A percentile compares a stretch with the other conserved stretches of the same genome.
These are phyloP conservation scores for Pestalotiopsis sp. DNA, from an alignment of 2,329 filamentous ascomycete genomes.

Conservation along the genomic window DNA sequence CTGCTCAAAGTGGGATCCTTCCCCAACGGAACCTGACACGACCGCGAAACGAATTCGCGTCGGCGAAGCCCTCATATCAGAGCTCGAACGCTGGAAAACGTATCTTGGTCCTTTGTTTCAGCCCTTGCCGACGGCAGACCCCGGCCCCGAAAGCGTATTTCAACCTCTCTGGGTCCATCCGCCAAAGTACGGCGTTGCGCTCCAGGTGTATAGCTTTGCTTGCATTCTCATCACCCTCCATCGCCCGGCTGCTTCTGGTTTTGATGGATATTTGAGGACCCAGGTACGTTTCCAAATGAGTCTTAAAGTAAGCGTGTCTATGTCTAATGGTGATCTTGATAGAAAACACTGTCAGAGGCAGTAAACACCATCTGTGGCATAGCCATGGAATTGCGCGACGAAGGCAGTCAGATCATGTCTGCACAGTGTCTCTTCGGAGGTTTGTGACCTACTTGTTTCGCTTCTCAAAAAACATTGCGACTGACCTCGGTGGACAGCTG, in stretches of 20 bases:
- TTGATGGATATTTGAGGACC: constrained; percentile 45
- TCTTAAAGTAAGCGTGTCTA: not conserved
- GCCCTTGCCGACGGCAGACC: constrained; percentile 36
- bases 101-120: constrained; percentile 40
- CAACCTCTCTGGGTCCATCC: constrained; percentile 55
- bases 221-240: constrained; percentile 55
- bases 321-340: constrained; percentile 15
- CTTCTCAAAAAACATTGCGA: not conserved
- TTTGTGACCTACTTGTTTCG: constrained; percentile 19
- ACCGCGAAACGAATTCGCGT: constrained; percentile 18
- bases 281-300: constrained; percentile 12
- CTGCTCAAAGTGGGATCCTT: constrained; percentile 44
- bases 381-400: constrained; percentile 44
- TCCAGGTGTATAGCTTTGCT: constrained; percentile 56
- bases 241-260: constrained; percentile 50
- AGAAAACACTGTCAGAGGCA: constrained; percentile 46
- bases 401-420: constrained; percentile 43
- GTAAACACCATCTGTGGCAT: constrained; percentile 53
- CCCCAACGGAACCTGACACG: constrained; percentile 12
- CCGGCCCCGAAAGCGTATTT: constrained; percentile 34
- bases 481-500: constrained; percentile 28
- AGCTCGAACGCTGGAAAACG: constrained; percentile 34
- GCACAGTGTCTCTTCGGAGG: constrained; percentile 45
- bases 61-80: constrained; percentile 24
- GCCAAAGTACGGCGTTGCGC: constrained; percentile 45